phyloP scores from a whole-genome alignment of 2,329 filamentous ascomycete species.

The Ophiostoma ips region DNA sequence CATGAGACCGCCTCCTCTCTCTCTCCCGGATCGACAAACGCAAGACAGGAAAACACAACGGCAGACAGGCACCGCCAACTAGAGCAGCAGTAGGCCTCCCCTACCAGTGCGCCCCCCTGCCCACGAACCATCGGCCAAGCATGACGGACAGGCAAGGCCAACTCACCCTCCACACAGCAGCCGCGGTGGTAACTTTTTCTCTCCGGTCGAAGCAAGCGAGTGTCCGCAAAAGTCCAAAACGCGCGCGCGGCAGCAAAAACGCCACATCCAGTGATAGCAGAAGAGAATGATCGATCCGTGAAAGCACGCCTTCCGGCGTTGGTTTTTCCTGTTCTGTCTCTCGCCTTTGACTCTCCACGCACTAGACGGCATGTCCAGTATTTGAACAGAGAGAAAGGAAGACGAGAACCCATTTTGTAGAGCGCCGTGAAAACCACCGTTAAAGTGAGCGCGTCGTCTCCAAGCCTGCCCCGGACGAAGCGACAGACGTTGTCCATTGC shows the following conservation, averaged over 20 bases:
- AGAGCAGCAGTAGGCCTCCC: too few species aligned
- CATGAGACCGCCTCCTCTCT: constrained; percentile 15
- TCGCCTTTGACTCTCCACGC: neutral
- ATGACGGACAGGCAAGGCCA: constrained; percentile 12
- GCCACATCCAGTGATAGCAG: neutral
- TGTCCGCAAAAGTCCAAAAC: neutral
- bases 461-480: neutral
- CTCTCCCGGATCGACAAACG: neutral
- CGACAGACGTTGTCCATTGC: neutral
- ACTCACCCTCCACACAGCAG: neutral
- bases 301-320: neutral
- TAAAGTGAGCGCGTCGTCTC: constrained; percentile 73
- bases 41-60: constrained; percentile 5
- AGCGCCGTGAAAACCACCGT: constrained; percentile 84
- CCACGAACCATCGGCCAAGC: neutral
- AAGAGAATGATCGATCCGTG: neutral
- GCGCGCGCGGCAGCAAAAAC: neutral
- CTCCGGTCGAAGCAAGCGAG: neutral
- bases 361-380: neutral
- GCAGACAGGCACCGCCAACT: neutral
- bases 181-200: neutral
- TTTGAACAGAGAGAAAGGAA: constrained; percentile 21
- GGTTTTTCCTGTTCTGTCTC: neutral
- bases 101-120: too few species aligned
- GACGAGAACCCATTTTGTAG: constrained; percentile 14